Evolutionary conservation across 306 rosid genomes (phyloP).

Genomic region (Begonia loranthoides): DNA sequence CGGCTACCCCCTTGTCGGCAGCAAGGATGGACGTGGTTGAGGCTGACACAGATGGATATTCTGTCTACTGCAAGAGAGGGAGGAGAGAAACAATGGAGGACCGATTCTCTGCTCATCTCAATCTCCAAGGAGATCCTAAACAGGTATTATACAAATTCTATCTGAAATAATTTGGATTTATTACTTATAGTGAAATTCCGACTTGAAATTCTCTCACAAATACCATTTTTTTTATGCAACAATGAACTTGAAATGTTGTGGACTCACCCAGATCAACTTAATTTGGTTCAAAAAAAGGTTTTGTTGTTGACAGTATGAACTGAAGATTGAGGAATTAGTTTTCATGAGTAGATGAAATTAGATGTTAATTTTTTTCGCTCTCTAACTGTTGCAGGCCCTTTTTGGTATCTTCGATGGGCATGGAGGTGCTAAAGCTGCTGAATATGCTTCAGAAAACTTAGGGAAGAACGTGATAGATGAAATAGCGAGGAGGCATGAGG

Average conservation of each 20-base stretch:
- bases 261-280: too few relatives aligned
- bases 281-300: too few relatives aligned
- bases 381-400: conserved; percentile 49
- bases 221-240: background rate
- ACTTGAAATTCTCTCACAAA: too few relatives aligned
- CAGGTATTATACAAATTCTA: conserved; percentile 30
- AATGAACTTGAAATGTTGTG: background rate
- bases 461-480: conserved; percentile 55
- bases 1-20: conserved; percentile 31
- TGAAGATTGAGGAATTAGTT: too few relatives aligned
- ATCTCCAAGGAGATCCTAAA: conserved; percentile 58
- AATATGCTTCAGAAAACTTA: conserved; percentile 66
- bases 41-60: conserved; percentile 38
- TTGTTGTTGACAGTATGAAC: too few relatives aligned
- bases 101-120: conserved; percentile 52
- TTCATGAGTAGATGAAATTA: background rate
- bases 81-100: conserved; percentile 89
- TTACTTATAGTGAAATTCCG: background rate
- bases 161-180: background rate
- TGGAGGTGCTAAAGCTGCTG: conserved; percentile 84
- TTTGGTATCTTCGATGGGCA: conserved; percentile 94
- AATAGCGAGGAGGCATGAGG: conserved; percentile 28
- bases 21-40: conserved; percentile 43
- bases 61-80: conserved; percentile 81
- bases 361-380: background rate